Percentiles rank a stretch among this genome's conserved stretches.
Conservation (phyloP, 495 filamentous ascomycete genomes). For the Jackrogersella multiformis region DNA sequence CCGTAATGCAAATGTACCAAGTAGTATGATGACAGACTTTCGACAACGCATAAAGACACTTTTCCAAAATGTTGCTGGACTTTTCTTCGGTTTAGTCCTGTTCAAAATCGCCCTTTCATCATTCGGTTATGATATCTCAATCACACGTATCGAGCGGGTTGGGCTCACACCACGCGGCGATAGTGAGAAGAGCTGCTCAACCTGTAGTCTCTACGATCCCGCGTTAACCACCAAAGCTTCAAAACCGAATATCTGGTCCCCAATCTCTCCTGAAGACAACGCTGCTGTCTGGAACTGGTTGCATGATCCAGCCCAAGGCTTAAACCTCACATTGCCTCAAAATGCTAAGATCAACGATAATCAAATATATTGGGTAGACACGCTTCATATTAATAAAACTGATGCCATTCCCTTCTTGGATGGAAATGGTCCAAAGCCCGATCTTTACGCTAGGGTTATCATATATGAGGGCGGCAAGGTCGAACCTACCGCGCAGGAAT, state of each 20-base stretch:
- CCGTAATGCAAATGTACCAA: too few species aligned
- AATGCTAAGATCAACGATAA: conserved; percentile 46
- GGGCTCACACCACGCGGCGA: too few species aligned
- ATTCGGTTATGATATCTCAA: too few species aligned
- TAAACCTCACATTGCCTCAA: conserved; percentile 45
- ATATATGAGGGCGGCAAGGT: conserved; percentile 55
- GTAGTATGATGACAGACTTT: too few species aligned
- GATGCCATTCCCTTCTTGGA: conserved; percentile 59
- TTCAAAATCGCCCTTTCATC: too few species aligned
- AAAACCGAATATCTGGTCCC: conserved; percentile 46
- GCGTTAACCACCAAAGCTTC: too few species aligned
- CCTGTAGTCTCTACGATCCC: too few species aligned
- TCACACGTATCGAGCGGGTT: too few species aligned
- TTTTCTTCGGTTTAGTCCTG: too few species aligned
- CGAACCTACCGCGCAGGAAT: conserved; percentile 59
- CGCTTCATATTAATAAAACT: conserved; percentile 64
- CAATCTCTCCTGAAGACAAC: conserved; percentile 44
- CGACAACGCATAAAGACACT: too few species aligned
- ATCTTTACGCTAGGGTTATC: conserved; percentile 59
- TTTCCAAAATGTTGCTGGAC: too few species aligned
- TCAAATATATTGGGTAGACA: conserved; percentile 56
- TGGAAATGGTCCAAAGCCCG: conserved; percentile 48
- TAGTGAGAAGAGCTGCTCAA: too few species aligned
- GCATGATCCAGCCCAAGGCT: conserved; percentile 40
- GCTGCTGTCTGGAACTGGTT: conserved; percentile 45